Evolutionary conservation across 1,284 basidiomycete species (phyloP).

Genomic region (Pterulicium gracile): DNA sequence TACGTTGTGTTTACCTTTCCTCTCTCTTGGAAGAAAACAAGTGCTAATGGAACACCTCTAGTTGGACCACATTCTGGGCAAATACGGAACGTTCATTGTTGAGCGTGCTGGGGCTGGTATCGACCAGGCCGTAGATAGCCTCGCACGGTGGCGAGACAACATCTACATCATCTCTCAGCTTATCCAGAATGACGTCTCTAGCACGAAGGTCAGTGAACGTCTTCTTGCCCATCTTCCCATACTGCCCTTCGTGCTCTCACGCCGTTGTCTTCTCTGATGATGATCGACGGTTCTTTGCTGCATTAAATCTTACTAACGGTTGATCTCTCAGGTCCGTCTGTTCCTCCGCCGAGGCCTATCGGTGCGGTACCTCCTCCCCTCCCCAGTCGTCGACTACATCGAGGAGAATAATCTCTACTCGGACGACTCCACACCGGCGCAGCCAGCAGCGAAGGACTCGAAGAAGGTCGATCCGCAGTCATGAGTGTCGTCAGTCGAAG

Average conservation of each 20-base stretch:
- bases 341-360: slow-evolving; percentile 91
- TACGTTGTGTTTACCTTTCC: slow-evolving; percentile 22
- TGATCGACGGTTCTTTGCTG: slow-evolving; percentile 3
- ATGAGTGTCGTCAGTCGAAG: too few species aligned
- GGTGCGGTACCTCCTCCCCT: slow-evolving; percentile 88
- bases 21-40: slow-evolving; percentile 9
- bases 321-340: slow-evolving; percentile 43
- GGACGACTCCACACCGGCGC: too few species aligned
- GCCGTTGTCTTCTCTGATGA: not conserved
- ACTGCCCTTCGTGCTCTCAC: slow-evolving; percentile 10
- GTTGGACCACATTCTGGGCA: slow-evolving; percentile 93
- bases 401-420: slow-evolving; percentile 64
- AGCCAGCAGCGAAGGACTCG: too few species aligned
- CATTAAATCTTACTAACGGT: slow-evolving; percentile 6
- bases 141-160: slow-evolving; percentile 78
- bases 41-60: slow-evolving; percentile 19
- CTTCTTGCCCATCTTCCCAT: not conserved
- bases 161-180: slow-evolving; percentile 93
- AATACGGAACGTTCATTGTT: slow-evolving; percentile 91
- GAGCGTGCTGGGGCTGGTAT: slow-evolving; percentile 93
- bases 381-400: slow-evolving; percentile 92
- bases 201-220: slow-evolving; percentile 73
- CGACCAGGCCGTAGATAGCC: slow-evolving; percentile 66
- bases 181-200: slow-evolving; percentile 98
- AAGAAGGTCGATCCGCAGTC: too few species aligned